phyloP scores from a whole-genome alignment of 768 basidiomycete genomes.

The Fomitopsis pulvina region DNA sequence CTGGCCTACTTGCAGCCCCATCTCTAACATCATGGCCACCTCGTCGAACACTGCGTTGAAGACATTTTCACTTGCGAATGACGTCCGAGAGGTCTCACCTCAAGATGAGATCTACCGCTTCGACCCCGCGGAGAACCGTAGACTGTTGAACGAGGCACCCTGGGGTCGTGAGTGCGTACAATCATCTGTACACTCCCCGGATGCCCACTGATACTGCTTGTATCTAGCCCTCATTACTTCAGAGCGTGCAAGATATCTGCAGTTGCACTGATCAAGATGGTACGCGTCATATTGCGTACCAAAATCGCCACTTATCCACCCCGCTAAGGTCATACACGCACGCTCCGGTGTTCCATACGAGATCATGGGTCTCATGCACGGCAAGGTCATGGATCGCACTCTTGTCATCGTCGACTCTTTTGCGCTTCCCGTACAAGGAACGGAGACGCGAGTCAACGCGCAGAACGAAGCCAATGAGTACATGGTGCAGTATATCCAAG shows the following conservation, averaged over 20 bases:
- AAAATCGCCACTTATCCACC: neutral
- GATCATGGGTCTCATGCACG: conserved; percentile 99
- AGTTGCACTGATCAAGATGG: conserved; percentile 94
- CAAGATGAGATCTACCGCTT: conserved; percentile 79
- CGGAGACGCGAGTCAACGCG: conserved; percentile 96
- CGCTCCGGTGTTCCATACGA: conserved; percentile 96
- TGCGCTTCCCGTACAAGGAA: conserved; percentile 94
- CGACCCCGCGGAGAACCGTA: conserved; percentile 60
- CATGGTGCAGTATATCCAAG: conserved; percentile 90
- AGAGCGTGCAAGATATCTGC: conserved; percentile 93
- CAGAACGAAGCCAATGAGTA: conserved; percentile 95
- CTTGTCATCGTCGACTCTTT: conserved; percentile 93
- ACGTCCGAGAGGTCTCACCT: conserved; percentile 61
- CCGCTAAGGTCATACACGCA: conserved; percentile 88
- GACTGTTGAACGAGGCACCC: conserved; percentile 61
- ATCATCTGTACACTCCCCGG: neutral
- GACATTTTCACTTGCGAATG: conserved; percentile 67
- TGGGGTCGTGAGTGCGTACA: conserved; percentile 76
- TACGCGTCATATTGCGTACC: conserved; percentile 25
- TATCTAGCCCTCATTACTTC: conserved; percentile 65
- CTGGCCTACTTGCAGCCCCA: neutral
- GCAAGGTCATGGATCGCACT: conserved; percentile 77
- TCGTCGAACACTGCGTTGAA: conserved; percentile 58
- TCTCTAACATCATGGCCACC: conserved; percentile 13
- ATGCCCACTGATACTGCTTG: neutral